Percentiles rank a stretch among this genome's conserved stretches.
phyloP scores from a whole-genome alignment of 805 yeast species.

The Candida ipomoeae region DNA sequence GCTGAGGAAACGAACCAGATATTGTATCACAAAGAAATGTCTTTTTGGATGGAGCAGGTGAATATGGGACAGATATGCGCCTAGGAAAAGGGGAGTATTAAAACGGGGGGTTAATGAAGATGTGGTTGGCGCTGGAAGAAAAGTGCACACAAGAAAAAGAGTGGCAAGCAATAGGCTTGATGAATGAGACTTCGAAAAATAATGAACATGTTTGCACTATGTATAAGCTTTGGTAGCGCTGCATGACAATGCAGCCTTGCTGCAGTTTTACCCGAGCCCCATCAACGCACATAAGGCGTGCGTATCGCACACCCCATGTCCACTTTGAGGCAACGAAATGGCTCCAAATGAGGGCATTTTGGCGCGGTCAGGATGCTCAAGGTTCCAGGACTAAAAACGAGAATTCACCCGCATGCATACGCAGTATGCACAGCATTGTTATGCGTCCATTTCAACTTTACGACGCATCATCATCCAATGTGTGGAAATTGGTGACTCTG shows the following conservation, averaged over 20 bases:
- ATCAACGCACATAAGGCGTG: background rate
- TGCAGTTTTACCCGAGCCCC: slow-evolving; percentile 6
- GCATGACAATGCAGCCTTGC: slow-evolving; percentile 4
- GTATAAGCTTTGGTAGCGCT: slow-evolving; percentile 5
- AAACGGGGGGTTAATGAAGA: background rate
- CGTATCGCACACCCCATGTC: slow-evolving; percentile 1
- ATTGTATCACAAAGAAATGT: background rate
- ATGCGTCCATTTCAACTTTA: slow-evolving; percentile 3
- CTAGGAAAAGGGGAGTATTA: background rate
- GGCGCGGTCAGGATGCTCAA: slow-evolving; percentile 1
- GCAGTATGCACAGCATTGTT: slow-evolving; percentile 3
- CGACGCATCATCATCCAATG: slow-evolving; percentile 3
- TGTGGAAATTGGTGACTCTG: slow-evolving; percentile 3
- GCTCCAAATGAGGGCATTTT: background rate
- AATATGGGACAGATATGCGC: background rate
- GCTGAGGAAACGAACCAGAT: background rate
- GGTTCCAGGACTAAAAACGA: slow-evolving; percentile 4
- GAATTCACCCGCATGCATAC: slow-evolving; percentile 3
- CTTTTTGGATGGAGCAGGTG: background rate
- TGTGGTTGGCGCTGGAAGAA: background rate
- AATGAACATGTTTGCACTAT: slow-evolving; percentile 5
- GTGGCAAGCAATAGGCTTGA: slow-evolving; percentile 3
- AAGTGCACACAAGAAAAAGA: slow-evolving; percentile 2
- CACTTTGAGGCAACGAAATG: background rate
- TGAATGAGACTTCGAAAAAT: slow-evolving; percentile 4